These are phyloP conservation scores for Pseudocercospora macadamiae DNA, from an alignment of 2,329 filamentous ascomycete genomes.

Conservation along the genomic window DNA sequence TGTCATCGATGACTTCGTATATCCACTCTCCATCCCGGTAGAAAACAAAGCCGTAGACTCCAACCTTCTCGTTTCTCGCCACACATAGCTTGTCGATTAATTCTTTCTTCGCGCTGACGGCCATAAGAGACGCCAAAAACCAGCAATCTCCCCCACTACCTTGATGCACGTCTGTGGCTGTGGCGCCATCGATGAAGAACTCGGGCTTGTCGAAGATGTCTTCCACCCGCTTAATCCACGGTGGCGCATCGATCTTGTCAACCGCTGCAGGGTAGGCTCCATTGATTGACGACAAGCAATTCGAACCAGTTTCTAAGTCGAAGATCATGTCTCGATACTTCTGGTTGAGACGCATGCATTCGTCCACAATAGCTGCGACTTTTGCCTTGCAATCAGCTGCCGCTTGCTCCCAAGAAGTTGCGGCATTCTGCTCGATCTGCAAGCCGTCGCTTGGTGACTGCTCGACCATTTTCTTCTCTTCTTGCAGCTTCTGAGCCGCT, in stretches of 20 bases:
- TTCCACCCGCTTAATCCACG: conserved; percentile 38
- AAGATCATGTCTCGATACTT: conserved; percentile 88
- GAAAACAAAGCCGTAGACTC: conserved; percentile 86
- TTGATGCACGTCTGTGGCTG: conserved; percentile 77
- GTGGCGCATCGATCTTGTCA: conserved; percentile 32
- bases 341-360: conserved; percentile 76
- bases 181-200: conserved; percentile 75
- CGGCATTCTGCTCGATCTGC: conserved; percentile 32
- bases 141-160: conserved; percentile 82
- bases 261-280: conserved; percentile 27
- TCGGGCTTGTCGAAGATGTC: conserved; percentile 41
- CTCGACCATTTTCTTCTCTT: conserved; percentile 27
- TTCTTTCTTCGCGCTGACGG: conserved; percentile 75
- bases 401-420: conserved; percentile 70
- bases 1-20: conserved; percentile 88
- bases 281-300: conserved; percentile 35
- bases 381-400: conserved; percentile 67
- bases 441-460: conserved; percentile 26
- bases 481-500: conserved; percentile 22
- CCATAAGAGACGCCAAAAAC: conserved; percentile 80
- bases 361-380: conserved; percentile 60
- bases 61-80: conserved; percentile 70
- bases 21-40: conserved; percentile 88
- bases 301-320: conserved; percentile 71
- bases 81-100: conserved; percentile 76